These are phyloP conservation scores for Imleria badia DNA, from an alignment of 768 basidiomycete species.

Conservation along the genomic window DNA sequence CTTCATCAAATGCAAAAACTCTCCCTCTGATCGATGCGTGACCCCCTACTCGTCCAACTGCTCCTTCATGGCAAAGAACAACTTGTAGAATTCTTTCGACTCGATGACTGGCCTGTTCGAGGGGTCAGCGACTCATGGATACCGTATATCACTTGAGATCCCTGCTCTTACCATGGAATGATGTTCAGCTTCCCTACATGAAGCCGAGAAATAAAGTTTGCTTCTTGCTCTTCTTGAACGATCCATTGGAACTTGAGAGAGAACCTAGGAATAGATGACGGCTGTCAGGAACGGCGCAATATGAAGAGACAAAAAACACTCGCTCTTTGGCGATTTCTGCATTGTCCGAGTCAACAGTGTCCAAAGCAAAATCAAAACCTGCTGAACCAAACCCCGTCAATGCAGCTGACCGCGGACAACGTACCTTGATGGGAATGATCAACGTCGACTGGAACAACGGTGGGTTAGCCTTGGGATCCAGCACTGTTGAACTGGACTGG, in stretches of 20 bases:
- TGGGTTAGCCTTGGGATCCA: slow-evolving; percentile 55
- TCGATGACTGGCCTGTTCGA: slow-evolving; percentile 53
- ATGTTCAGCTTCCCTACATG: slow-evolving; percentile 56
- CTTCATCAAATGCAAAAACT: slow-evolving; percentile 58
- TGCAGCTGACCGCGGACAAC: not conserved
- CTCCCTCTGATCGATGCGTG: slow-evolving; percentile 50
- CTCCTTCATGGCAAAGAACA: slow-evolving; percentile 48
- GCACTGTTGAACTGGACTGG: slow-evolving; percentile 56
- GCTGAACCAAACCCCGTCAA: not conserved
- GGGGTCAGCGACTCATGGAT: not conserved
- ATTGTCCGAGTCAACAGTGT: slow-evolving; percentile 62
- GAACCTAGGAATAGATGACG: slow-evolving; percentile 40
- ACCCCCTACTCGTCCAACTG: slow-evolving; percentile 47
- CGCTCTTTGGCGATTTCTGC: slow-evolving; percentile 58
- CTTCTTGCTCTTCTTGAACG: slow-evolving; percentile 57
- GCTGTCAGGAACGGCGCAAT: not conserved
- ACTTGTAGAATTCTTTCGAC: slow-evolving; percentile 55
- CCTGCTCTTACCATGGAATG: slow-evolving; percentile 49
- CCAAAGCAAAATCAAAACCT: slow-evolving; percentile 30
- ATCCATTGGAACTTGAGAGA: slow-evolving; percentile 58
- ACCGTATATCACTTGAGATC: not conserved
- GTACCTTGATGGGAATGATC: slow-evolving; percentile 62
- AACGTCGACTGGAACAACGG: slow-evolving; percentile 58
- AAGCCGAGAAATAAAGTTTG: too few relatives aligned
- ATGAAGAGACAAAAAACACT: slow-evolving; percentile 8